These are phyloP conservation scores for Colletotrichum tropicale DNA, from an alignment of 2,329 filamentous ascomycete species.

Conservation along the genomic window DNA sequence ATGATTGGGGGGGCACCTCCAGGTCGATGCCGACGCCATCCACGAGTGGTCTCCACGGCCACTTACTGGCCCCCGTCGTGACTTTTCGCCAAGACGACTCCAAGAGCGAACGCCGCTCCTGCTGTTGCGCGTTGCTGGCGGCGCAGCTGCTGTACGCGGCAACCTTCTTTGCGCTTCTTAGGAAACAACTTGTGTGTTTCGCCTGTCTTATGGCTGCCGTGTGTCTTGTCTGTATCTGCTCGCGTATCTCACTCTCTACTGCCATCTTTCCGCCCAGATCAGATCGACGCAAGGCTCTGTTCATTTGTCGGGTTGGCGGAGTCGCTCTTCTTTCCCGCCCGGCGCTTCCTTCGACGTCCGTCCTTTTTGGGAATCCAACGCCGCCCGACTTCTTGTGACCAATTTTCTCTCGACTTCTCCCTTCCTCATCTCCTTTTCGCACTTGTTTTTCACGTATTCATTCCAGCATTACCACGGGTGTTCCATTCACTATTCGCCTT, in stretches of 20 bases:
- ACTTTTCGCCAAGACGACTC: slow-evolving; percentile 12
- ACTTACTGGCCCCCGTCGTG: not conserved
- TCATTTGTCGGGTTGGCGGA: not conserved
- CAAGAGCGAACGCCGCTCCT: not conserved
- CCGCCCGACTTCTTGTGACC: not conserved
- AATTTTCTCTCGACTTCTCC: not conserved
- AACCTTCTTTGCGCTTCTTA: not conserved
- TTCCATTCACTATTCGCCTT: not conserved
- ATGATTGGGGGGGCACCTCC: not conserved
- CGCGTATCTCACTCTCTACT: not conserved
- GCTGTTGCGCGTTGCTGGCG: slow-evolving; percentile 12
- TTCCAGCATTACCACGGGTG: not conserved
- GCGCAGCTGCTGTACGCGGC: slow-evolving; percentile 6
- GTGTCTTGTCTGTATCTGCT: not conserved
- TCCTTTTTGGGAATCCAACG: not conserved
- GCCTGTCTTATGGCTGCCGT: not conserved
- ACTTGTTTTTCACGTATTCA: not conserved
- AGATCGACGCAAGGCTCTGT: not conserved
- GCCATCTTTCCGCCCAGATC: not conserved
- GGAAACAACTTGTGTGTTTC: not conserved
- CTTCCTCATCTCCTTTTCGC: not conserved
- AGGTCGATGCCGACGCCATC: not conserved
- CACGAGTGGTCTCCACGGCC: not conserved
- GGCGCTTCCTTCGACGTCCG: not conserved
- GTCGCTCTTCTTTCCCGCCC: not conserved